These are phyloP conservation scores for Vitis rupestris DNA, from an alignment of 164 flowering plant genomes.

Conservation along the genomic window DNA sequence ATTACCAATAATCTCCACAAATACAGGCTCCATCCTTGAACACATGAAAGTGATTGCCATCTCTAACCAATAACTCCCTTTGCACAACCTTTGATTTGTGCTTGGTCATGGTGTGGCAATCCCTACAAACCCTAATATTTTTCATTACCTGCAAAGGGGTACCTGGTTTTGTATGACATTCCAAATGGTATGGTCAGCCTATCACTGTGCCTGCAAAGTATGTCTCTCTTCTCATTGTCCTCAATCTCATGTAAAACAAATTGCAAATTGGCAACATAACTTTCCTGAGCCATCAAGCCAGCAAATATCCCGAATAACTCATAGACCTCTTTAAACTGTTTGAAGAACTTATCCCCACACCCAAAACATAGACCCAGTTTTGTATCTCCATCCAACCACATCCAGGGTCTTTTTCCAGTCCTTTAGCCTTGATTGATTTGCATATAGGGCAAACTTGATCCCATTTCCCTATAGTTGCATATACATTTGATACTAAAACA, in stretches of 20 bases:
- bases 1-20: conserved; percentile 49
- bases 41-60: conserved; percentile 48
- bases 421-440: conserved; percentile 31
- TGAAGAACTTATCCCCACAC: conserved; percentile 22
- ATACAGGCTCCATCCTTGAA: conserved; percentile 43
- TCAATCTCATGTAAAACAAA: conserved; percentile 43
- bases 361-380: conserved; percentile 34
- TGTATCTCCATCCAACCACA: conserved; percentile 47
- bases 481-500: conserved; percentile 44
- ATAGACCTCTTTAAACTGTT: conserved; percentile 28
- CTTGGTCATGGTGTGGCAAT: conserved; percentile 44
- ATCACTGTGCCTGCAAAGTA: conserved; percentile 49
- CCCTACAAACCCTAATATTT: conserved; percentile 47
- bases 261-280: conserved; percentile 40
- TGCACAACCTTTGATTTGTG: conserved; percentile 36
- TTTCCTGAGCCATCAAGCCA: conserved; percentile 39
- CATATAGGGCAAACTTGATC: conserved; percentile 33
- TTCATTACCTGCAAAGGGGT: conserved; percentile 43
- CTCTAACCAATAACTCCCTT: conserved; percentile 43
- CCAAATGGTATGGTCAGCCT: conserved; percentile 51
- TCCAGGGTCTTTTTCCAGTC: conserved; percentile 43
- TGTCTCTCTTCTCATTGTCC: conserved; percentile 40
- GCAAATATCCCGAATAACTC: conserved; percentile 24
- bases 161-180: conserved; percentile 37
- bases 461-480: conserved; percentile 48